These are phyloP conservation scores for Phytophthora sp. DNA, from an alignment of 352 stramenopile genomes.

Conservation along the genomic window DNA sequence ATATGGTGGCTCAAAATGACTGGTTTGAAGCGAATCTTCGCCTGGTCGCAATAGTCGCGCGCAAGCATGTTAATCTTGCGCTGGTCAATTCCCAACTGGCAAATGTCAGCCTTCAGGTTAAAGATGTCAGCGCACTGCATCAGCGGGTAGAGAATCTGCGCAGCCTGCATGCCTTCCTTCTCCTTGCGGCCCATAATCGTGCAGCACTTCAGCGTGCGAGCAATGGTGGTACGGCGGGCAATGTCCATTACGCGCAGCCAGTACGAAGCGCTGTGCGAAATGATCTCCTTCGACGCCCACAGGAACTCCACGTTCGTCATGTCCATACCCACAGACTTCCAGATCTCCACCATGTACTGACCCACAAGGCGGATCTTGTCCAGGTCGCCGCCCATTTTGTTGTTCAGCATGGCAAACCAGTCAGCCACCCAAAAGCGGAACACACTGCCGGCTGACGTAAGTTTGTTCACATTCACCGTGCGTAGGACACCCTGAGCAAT, in stretches of 20 bases:
- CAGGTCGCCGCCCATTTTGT: conserved; percentile 99
- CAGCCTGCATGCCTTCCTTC: conserved; percentile 90
- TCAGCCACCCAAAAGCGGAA: conserved; percentile 99
- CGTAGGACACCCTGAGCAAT: conserved; percentile 98
- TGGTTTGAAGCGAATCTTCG: conserved; percentile 93
- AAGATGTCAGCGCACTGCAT: conserved; percentile 99
- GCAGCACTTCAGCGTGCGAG: conserved; percentile 98
- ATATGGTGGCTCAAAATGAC: conserved; percentile 99
- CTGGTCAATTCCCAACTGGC: conserved; percentile 99
- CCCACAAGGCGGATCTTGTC: conserved; percentile 96
- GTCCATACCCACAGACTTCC: conserved; percentile 99
- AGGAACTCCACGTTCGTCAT: conserved; percentile 99
- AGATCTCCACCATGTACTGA: conserved; percentile 99
- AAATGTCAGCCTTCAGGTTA: conserved; percentile 99
- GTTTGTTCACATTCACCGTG: conserved; percentile 97
- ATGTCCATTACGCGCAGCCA: conserved; percentile 96
- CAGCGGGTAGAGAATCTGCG: conserved; percentile 97
- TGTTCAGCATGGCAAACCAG: conserved; percentile 99
- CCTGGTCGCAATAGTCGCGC: conserved; percentile 97
- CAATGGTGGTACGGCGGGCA: conserved; percentile 90
- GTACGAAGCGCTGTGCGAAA: conserved; percentile 89
- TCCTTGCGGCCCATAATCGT: conserved; percentile 99
- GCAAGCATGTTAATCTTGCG: conserved; percentile 99
- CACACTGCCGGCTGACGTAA: conserved; percentile 92
- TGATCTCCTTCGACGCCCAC: conserved; percentile 97